phyloP scores from a whole-genome alignment of 495 filamentous ascomycete genomes.

The Penicillium tannophilum region DNA sequence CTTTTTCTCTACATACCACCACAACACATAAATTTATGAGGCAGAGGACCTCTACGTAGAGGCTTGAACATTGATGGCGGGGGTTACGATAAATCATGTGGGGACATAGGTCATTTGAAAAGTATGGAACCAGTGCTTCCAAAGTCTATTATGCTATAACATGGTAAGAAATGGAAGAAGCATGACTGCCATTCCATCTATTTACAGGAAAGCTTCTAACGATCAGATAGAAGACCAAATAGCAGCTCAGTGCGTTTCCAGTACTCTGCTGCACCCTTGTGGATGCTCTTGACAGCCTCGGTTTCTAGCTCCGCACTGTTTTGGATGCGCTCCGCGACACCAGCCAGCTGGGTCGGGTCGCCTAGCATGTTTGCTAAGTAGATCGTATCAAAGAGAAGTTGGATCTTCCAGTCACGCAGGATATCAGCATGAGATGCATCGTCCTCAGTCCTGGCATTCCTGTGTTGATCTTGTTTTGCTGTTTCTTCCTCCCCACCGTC shows the following conservation, averaged over 20 bases:
- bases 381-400: constrained; percentile 76
- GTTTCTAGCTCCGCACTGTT: constrained; percentile 47
- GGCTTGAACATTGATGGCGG: too few species aligned
- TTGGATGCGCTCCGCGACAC: constrained; percentile 47
- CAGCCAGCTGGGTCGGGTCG: constrained; percentile 43
- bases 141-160: background rate
- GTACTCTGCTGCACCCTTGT: constrained; percentile 66
- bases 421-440: constrained; percentile 13
- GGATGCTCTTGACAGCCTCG: constrained; percentile 49
- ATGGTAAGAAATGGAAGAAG: background rate
- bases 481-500: background rate
- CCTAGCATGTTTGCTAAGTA: constrained; percentile 60
- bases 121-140: background rate
- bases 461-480: background rate
- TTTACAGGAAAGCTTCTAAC: constrained; percentile 9
- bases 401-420: constrained; percentile 61
- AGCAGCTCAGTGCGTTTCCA: constrained; percentile 78
- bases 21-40: too few species aligned
- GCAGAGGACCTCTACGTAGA: too few species aligned
- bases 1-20: too few species aligned
- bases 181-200: background rate
- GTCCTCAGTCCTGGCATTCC: constrained; percentile 14
- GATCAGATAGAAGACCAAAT: constrained; percentile 59
- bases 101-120: background rate
- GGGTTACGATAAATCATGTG: too few species aligned